phyloP scores from a whole-genome alignment of 1,284 basidiomycete species.

The Farysia itapuensis region DNA sequence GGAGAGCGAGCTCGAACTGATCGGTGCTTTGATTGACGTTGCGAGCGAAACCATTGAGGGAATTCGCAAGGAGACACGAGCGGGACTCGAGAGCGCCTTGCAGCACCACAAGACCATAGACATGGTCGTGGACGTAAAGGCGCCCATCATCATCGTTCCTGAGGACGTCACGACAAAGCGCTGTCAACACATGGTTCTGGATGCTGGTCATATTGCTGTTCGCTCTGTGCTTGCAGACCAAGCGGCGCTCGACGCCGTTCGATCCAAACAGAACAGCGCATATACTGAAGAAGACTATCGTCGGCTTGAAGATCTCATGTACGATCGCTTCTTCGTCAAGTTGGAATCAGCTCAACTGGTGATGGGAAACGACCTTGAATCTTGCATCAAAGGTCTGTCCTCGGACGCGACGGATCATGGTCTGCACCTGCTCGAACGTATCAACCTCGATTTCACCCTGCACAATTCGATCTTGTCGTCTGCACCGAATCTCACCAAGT shows the following conservation, averaged over 20 bases:
- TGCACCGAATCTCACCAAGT: slow-evolving; percentile 79
- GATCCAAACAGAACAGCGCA: slow-evolving; percentile 79
- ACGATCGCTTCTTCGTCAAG: slow-evolving; percentile 84
- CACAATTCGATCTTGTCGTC: slow-evolving; percentile 92
- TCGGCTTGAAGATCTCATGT: slow-evolving; percentile 90
- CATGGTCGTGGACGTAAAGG: slow-evolving; percentile 92
- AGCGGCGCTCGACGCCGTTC: slow-evolving; percentile 75
- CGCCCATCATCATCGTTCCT: slow-evolving; percentile 95
- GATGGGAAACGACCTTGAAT: slow-evolving; percentile 80
- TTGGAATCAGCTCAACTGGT: slow-evolving; percentile 89
- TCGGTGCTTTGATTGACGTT: slow-evolving; percentile 71
- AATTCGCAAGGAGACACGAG: slow-evolving; percentile 89
- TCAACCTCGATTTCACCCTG: slow-evolving; percentile 85
- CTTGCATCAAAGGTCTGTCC: slow-evolving; percentile 67
- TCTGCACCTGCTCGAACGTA: slow-evolving; percentile 82
- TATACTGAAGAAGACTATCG: slow-evolving; percentile 88
- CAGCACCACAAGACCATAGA: slow-evolving; percentile 94
- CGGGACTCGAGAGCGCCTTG: slow-evolving; percentile 89
- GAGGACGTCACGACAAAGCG: slow-evolving; percentile 75
- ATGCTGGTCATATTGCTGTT: slow-evolving; percentile 95
- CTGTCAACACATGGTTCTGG: slow-evolving; percentile 86
- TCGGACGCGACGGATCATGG: slow-evolving; percentile 66
- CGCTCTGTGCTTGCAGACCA: slow-evolving; percentile 88
- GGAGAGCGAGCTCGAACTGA: slow-evolving; percentile 90
- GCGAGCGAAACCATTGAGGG: slow-evolving; percentile 94